A percentile compares a stretch with the other conserved stretches of the same genome.
Evolutionary conservation across 345 rosid genomes (phyloP).

Genomic region (Brassica cretica): DNA sequence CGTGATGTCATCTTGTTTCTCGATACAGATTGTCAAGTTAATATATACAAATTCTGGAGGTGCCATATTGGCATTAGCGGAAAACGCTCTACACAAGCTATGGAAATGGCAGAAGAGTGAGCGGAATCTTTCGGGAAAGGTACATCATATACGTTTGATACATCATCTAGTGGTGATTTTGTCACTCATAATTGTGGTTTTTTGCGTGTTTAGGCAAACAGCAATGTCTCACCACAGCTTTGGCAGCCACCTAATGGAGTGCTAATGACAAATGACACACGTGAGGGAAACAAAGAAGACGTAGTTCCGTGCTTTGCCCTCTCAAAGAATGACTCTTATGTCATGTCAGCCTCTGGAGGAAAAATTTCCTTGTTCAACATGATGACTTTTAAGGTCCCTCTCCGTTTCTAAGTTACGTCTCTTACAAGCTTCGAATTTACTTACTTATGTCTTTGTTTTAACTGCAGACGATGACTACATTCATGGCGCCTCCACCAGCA

Average conservation of each 20-base stretch:
- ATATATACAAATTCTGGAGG: constrained; percentile 69
- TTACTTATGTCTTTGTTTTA: constrained; percentile 6
- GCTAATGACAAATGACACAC: constrained; percentile 60
- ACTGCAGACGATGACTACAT: constrained; percentile 63
- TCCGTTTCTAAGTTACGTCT: background rate
- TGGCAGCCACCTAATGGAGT: constrained; percentile 72
- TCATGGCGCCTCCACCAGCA: constrained; percentile 84
- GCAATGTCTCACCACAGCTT: constrained; percentile 53
- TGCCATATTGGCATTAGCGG: constrained; percentile 63
- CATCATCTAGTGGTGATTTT: background rate
- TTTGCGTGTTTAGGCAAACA: constrained; percentile 51
- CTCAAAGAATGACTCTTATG: constrained; percentile 85
- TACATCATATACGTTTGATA: constrained; percentile 27
- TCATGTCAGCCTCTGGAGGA: constrained; percentile 91
- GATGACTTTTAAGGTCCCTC: constrained; percentile 79
- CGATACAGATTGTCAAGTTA: constrained; percentile 56
- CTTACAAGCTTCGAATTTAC: background rate
- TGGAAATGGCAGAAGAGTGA: constrained; percentile 73
- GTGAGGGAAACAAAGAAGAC: constrained; percentile 54
- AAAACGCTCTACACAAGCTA: constrained; percentile 58
- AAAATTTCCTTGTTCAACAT: constrained; percentile 82
- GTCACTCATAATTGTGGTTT: constrained; percentile 1
- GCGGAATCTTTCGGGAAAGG: constrained; percentile 59
- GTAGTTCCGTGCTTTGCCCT: constrained; percentile 83
- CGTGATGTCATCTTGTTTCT: constrained; percentile 26